phyloP scores from a whole-genome alignment of 495 filamentous ascomycete genomes.

The Beverwykella pulmonaria region DNA sequence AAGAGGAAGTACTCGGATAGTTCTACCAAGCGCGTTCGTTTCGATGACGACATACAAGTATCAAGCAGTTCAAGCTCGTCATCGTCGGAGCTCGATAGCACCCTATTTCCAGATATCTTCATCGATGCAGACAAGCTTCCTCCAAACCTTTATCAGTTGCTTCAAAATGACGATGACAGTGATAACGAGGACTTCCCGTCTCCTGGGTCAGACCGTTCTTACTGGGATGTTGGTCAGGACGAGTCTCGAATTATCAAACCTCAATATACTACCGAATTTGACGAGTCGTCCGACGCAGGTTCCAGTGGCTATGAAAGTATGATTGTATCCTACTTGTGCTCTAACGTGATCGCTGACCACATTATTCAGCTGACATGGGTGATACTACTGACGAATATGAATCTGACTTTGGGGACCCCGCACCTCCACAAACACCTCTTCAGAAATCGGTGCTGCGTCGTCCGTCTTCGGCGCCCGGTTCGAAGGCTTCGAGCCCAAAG shows the following conservation, averaged over 20 bases:
- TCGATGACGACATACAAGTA: slow-evolving; percentile 47
- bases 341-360: slow-evolving; percentile 56
- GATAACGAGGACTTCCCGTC: slow-evolving; percentile 25
- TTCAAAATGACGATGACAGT: slow-evolving; percentile 54
- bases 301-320: slow-evolving; percentile 82
- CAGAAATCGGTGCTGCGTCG: slow-evolving; percentile 58
- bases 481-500: slow-evolving; percentile 55
- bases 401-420: slow-evolving; percentile 63
- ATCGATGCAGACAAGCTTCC: slow-evolving; percentile 71
- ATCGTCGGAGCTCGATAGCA: slow-evolving; percentile 53
- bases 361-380: slow-evolving; percentile 68
- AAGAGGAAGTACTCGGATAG: slow-evolving; percentile 33
- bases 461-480: slow-evolving; percentile 55
- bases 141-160: slow-evolving; percentile 67
- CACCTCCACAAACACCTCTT: slow-evolving; percentile 56
- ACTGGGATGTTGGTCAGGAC: slow-evolving; percentile 39
- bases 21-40: slow-evolving; percentile 53
- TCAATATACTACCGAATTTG: slow-evolving; percentile 14
- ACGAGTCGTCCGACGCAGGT: slow-evolving; percentile 56
- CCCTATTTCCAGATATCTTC: slow-evolving; percentile 71
- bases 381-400: slow-evolving; percentile 83
- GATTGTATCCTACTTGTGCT: slow-evolving; percentile 35
- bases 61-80: slow-evolving; percentile 57
- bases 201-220: slow-evolving; percentile 40
- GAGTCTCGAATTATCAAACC: not conserved